Base-by-base conservation (phyloP, 768 basidiomycete species). In the Sarcodon aspratus region DNA sequence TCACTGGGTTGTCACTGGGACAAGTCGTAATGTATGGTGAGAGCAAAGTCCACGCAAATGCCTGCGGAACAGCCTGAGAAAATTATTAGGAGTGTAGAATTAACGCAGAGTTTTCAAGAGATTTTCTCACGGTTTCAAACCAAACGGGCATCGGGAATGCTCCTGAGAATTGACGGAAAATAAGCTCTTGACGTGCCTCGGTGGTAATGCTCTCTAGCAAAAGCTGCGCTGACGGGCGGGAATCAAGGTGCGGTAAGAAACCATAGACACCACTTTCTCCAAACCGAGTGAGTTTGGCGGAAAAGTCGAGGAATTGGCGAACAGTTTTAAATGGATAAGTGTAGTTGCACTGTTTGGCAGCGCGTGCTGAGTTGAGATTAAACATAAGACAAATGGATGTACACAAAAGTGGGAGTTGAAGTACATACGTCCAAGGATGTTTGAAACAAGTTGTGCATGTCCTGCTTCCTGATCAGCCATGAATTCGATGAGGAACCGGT, bases 401-500 rank as follows among this genome's bases (percentile, higher is more conserved):
- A 36, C 37, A 0, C 8, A 31, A 12, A 17, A 38, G 17, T 12
- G n/a, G 15, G 46, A 36, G 49, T 54, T 52, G 27, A 54, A 52
- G 7, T 31, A 57, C 57, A 51, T 42, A 65, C 69, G 65, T 40
- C 68, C 67, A 13, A 78, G 63, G 34, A 80, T 74, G 64, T 78
- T 76, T 48, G 67, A 61, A 27, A 84, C 51, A 47, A 79, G 59
- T 9, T 61, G 65, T 6, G 79, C 75, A 59, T 86, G 82, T 1
- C 79, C 80, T 32, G 76, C 67, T 62, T 83, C 79, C 54, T 81
- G 78, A 45, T 77, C 68, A 11, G 71, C 80, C 78, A 81, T 81
- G 61, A 71, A 79, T 56, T 78, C 63, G 48, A 83, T 74, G 33
- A 82, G 61, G 59, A 61, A 72, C 18, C 71, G 68, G 52, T 81